Percentiles rank a stretch among this genome's conserved stretches.
These are phyloP conservation scores for Nicotiana paniculata DNA, from an alignment of 257 asterid genomes.

Conservation along the genomic window DNA sequence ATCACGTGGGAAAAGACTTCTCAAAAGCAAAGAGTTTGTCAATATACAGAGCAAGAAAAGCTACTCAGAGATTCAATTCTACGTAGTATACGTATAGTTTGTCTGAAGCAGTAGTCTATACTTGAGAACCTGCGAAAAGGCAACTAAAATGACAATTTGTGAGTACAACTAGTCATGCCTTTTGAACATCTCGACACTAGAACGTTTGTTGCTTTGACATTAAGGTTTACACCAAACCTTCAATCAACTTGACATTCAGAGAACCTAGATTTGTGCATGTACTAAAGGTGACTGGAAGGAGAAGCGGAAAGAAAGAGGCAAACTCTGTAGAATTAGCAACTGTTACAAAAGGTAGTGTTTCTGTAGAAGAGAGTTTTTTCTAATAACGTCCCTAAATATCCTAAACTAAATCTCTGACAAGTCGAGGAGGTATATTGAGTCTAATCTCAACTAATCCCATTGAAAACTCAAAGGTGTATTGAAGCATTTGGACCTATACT, in stretches of 20 bases:
- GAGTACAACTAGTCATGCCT: background rate
- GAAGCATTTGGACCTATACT: background rate
- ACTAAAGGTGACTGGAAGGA: background rate
- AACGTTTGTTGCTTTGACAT: background rate
- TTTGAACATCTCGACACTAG: background rate
- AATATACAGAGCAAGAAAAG: background rate
- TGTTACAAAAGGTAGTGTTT: background rate
- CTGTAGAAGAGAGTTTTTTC: background rate
- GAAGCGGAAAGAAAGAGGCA: background rate
- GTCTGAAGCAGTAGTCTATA: background rate
- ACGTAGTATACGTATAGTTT: background rate
- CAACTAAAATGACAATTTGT: background rate
- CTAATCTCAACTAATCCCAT: background rate
- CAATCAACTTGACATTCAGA: background rate
- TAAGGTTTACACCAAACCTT: background rate
- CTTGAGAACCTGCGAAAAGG: background rate
- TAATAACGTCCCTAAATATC: background rate
- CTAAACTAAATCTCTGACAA: background rate
- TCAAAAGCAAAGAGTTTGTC: background rate
- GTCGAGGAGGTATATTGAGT: background rate
- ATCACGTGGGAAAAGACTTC: background rate
- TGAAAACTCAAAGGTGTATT: background rate
- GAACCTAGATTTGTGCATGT: background rate
- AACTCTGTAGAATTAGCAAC: background rate
- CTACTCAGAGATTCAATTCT: background rate